These are phyloP conservation scores for Infundibulicybe gibba DNA, from an alignment of 768 basidiomycete species.

Conservation along the genomic window DNA sequence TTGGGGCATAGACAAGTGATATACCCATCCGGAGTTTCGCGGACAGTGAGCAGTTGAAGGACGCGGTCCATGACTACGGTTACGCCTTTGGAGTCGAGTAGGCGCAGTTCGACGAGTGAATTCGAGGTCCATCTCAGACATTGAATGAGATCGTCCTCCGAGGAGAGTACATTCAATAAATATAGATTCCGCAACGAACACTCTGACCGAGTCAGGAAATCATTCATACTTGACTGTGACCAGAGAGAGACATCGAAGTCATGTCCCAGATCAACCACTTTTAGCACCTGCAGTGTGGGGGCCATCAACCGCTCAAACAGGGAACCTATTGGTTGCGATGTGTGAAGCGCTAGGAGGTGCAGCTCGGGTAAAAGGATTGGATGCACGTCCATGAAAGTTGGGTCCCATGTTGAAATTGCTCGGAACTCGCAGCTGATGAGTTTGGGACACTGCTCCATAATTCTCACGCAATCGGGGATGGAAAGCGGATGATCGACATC, in stretches of 20 bases:
- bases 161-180: conserved; percentile 9
- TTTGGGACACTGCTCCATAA: conserved; percentile 5
- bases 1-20: conserved; percentile 8
- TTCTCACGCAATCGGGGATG: conserved; percentile 4
- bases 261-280: conserved; percentile 5
- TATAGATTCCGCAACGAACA: conserved; percentile 7
- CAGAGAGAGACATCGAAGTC: conserved; percentile 4
- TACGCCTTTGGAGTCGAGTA: conserved; percentile 6
- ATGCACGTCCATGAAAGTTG: neutral
- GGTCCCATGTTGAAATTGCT: neutral
- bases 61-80: conserved; percentile 7
- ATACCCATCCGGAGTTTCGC: neutral
- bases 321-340: neutral
- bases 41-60: conserved; percentile 8
- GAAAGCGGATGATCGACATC: conserved; percentile 8
- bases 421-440: conserved; percentile 8
- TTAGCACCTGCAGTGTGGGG: conserved; percentile 8
- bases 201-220: conserved; percentile 10
- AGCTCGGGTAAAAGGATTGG: neutral
- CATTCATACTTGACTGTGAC: conserved; percentile 8
- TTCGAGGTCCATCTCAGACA: conserved; percentile 8
- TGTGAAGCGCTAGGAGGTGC: conserved; percentile 3
- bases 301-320: conserved; percentile 8
- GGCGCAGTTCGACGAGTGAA: conserved; percentile 7
- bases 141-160: conserved; percentile 12